Evolutionary conservation across 345 rosid species (phyloP), one percentile per base, ranked within the genome.

Genomic region (Schrenkiella parvula): DNA sequence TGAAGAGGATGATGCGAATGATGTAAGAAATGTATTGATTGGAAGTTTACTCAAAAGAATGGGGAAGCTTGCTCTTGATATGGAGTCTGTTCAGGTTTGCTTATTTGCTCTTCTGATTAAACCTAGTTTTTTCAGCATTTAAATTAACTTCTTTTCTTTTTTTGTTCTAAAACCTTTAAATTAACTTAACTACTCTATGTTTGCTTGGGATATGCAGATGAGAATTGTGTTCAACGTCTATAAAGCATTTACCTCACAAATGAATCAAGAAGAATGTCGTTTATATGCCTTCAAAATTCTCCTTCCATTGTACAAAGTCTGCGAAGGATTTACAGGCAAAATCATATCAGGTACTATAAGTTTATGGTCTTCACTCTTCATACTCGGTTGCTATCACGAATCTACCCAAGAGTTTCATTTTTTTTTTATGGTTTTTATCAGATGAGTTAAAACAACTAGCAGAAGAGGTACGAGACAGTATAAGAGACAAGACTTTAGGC

Each of bases 241-340:
- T 66, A 78, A 68, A 69, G 80, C 78, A 22, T 68, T 89, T 51
- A 42, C 86, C 44, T 77, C 74, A 1, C 78, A 78, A 71, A 68
- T 89, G 52, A 66, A 56, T 69, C 81, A 69, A 62, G 90, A 80
- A 18, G 83, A 84, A 43, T 83, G 79, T 17, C 70, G 66, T 63
- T 82, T 34, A 39, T 84, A 85, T 55, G 95, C 86, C 47, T 72
- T 8, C 55, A 79, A 79, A 61, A 85, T 95, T 79, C 80, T 95
- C 61, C 79, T 88, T 19, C 92, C 96, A 0, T 52, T 89, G 64
- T 95, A 87, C 82, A 95, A 95, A 88, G 88, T 95, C 28, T 86
- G 83, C n/a, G 95, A 95, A 86, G 96, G 93, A 68, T 87, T 71
- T 74, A 73, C 98, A 6, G 99, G 96, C 58, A 91, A 84, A 76